phyloP scores from a whole-genome alignment of 148 eudicot species.

The Hydrangea macrophylla region DNA sequence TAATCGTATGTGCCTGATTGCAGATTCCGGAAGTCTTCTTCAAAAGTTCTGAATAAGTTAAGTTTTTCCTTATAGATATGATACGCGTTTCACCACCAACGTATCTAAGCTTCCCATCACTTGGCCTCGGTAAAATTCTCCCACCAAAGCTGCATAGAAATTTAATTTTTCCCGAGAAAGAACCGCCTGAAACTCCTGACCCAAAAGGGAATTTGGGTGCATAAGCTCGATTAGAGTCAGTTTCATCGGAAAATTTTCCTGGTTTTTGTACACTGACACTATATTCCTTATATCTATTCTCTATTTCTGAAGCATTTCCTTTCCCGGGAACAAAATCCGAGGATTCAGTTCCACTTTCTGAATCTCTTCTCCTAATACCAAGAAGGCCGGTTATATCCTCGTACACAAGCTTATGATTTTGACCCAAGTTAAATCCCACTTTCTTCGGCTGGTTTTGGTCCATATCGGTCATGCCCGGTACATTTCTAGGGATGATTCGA shows the following conservation, averaged over 20 bases:
- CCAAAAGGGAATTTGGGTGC: constrained; percentile 39
- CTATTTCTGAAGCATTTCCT: constrained; percentile 33
- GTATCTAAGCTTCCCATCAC: constrained; percentile 85
- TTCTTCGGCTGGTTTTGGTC: constrained; percentile 32
- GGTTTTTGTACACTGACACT: constrained; percentile 23
- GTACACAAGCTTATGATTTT: constrained; percentile 36
- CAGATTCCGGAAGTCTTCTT: constrained; percentile 65
- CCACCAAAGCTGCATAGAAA: constrained; percentile 96
- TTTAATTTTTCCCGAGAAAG: constrained; percentile 59
- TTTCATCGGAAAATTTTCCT: constrained; percentile 32
- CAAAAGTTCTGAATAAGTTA: constrained; percentile 59
- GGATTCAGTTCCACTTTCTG: constrained; percentile 37
- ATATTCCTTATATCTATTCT: constrained; percentile 30
- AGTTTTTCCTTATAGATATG: constrained; percentile 60
- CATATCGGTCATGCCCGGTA: too few species aligned
- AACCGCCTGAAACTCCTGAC: constrained; percentile 35
- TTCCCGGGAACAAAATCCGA: constrained; percentile 38
- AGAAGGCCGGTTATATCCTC: constrained; percentile 51
- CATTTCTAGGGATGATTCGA: too few species aligned
- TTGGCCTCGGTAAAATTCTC: constrained; percentile 83
- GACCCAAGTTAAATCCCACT: constrained; percentile 25
- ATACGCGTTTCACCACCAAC: constrained; percentile 97
- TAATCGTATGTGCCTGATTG: constrained; percentile 61
- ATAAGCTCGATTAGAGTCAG: constrained; percentile 26
- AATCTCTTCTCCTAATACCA: constrained; percentile 49